These are phyloP conservation scores for Medicago lupulina DNA, from an alignment of 306 rosid genomes.

Conservation along the genomic window DNA sequence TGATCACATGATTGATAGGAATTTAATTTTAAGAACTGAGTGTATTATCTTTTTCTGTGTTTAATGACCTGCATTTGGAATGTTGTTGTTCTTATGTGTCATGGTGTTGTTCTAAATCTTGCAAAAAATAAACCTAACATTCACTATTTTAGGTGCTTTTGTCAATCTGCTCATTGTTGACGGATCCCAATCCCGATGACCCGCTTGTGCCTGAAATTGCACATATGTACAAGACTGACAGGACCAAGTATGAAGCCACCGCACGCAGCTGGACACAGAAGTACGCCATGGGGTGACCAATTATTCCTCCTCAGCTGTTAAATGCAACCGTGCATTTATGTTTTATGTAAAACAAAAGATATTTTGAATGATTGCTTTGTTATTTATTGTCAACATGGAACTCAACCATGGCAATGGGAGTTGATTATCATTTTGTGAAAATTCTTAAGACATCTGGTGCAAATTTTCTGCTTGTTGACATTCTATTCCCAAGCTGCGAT, in stretches of 20 bases:
- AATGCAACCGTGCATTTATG: slow-evolving; percentile 35
- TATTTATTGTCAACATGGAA: slow-evolving; percentile 42
- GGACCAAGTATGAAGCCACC: slow-evolving; percentile 83
- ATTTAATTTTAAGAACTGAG: background rate
- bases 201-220: slow-evolving; percentile 93
- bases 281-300: slow-evolving; percentile 81
- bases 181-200: slow-evolving; percentile 90
- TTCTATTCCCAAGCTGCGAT: slow-evolving; percentile 17
- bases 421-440: slow-evolving; percentile 59
- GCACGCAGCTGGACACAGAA: slow-evolving; percentile 96
- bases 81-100: background rate
- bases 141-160: slow-evolving; percentile 65
- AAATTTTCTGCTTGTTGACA: slow-evolving; percentile 47
- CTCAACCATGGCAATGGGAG: slow-evolving; percentile 50
- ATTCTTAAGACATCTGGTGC: slow-evolving; percentile 52
- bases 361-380: slow-evolving; percentile 46
- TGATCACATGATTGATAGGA: background rate
- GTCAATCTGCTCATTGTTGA: slow-evolving; percentile 86
- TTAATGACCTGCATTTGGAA: slow-evolving; percentile 17
- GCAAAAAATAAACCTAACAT: slow-evolving; percentile 23
- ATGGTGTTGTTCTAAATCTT: slow-evolving; percentile 3
- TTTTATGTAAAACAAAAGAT: slow-evolving; percentile 46
- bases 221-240: slow-evolving; percentile 91
- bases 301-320: slow-evolving; percentile 25
- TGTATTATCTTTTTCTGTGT: background rate